Evolutionary conservation across 2,329 filamentous ascomycete species (phyloP).

Genomic region (Trichoderma arundinaceum): DNA sequence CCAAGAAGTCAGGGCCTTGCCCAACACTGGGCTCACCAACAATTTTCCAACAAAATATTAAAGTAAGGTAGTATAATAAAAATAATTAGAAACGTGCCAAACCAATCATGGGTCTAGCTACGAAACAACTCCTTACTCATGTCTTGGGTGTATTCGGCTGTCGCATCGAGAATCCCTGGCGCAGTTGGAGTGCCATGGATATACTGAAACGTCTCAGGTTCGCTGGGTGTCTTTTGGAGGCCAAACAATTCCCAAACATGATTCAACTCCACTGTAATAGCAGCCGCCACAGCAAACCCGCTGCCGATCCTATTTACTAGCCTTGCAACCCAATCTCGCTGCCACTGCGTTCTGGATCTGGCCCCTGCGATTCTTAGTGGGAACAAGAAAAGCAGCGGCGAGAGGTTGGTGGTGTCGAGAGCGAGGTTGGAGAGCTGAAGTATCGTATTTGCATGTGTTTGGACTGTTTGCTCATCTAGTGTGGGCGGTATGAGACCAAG

Average conservation of each 20-base stretch:
- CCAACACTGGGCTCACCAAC: no score
- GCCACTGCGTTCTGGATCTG: slow-evolving; percentile 36
- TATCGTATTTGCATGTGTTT: slow-evolving; percentile 38
- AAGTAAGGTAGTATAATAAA: no score
- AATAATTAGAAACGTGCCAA: no score
- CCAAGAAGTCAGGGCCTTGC: no score
- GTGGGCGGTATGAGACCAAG: slow-evolving; percentile 37
- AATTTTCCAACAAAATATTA: not conserved
- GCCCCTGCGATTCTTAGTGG: slow-evolving; percentile 46
- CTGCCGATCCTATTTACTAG: slow-evolving; percentile 35
- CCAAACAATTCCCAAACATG: slow-evolving; percentile 35
- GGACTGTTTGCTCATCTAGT: slow-evolving; percentile 35
- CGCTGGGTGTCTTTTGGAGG: not conserved
- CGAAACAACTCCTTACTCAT: no score
- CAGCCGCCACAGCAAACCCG: slow-evolving; percentile 39
- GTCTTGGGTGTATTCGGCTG: not conserved
- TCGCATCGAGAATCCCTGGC: not conserved
- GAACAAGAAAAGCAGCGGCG: slow-evolving; percentile 44
- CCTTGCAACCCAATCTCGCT: slow-evolving; percentile 36
- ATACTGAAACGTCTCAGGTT: not conserved
- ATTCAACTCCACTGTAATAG: slow-evolving; percentile 37
- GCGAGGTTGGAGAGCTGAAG: slow-evolving; percentile 33
- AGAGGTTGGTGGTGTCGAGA: slow-evolving; percentile 37
- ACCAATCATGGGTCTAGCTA: no score
- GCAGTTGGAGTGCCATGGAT: not conserved